A percentile compares a stretch with the other conserved stretches of the same genome.
Evolutionary conservation across 2,329 filamentous ascomycete genomes (phyloP).

Genomic region (Moelleriella libera): DNA sequence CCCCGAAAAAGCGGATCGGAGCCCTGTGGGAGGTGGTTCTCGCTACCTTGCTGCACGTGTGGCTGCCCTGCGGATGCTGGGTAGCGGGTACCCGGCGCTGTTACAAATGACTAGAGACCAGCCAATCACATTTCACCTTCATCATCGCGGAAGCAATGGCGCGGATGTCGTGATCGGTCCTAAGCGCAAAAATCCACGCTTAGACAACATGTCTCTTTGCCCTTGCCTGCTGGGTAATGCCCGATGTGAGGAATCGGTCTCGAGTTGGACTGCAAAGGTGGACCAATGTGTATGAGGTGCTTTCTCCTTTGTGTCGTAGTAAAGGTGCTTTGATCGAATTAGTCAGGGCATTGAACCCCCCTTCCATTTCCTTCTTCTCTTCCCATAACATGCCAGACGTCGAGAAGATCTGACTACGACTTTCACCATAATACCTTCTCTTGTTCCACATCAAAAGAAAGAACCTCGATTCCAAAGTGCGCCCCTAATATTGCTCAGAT

Average conservation of each 20-base stretch:
- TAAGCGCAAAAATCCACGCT: slow-evolving; percentile 16
- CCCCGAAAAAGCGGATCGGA: slow-evolving; percentile 2
- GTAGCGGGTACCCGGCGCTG: slow-evolving; percentile 4
- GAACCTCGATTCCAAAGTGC: too few relatives aligned
- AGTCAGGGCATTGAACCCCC: not conserved
- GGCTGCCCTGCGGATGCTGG: not conserved
- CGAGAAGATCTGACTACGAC: not conserved
- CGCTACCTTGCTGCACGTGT: not conserved
- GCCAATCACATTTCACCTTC: slow-evolving; percentile 19
- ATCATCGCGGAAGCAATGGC: slow-evolving; percentile 34
- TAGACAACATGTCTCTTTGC: not conserved
- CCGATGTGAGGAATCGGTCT: not conserved
- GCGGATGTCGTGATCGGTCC: slow-evolving; percentile 37
- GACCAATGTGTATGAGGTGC: slow-evolving; percentile 1
- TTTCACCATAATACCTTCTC: not conserved
- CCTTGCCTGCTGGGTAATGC: not conserved
- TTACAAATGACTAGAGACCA: slow-evolving; percentile 8
- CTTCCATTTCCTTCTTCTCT: not conserved
- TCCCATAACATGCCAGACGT: not conserved
- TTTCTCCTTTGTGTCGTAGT: not conserved
- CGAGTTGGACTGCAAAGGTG: not conserved
- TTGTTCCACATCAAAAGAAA: too few relatives aligned
- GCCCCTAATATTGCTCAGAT: too few relatives aligned
- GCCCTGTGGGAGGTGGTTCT: not conserved
- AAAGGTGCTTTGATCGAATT: not conserved